Base-by-base conservation (phyloP, 768 basidiomycete species). In the Tephrocybe sp. region DNA sequence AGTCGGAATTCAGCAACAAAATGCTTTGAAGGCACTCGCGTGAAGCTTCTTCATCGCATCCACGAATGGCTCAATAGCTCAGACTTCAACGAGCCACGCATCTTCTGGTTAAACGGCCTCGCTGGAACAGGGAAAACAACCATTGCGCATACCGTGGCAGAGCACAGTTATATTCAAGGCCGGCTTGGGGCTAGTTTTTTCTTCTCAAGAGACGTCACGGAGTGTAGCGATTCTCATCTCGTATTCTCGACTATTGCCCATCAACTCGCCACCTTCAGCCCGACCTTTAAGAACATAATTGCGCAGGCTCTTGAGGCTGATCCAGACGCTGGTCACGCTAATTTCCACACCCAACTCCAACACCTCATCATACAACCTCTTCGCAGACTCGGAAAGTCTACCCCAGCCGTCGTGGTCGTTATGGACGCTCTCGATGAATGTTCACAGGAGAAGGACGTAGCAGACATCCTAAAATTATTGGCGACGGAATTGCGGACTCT, bases 71-170 rank as follows among this genome's bases (percentile, higher is more conserved):
- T 49, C 22, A 28, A 18, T 22, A 49, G 28, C 45, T 16, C 26
- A 9, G 52, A 53, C 24, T 22, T 32, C 18, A 44, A 28, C 13
- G 40, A 43, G 18, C 47, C 52, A 11, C 51, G 46, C 8, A 44
- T 43, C 13, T 46, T 53, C 39, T 57, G 52, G 55, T 16, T 57
- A 5, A 31, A 44, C 34, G 55, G 55, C 11, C 48, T 52, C 8
- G 55, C 55, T 9, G 55, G 55, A 9, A 41, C 51, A 32, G 52
- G 51, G 11, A 57, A 57, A 21, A 49, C 55, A 8, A 47, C 47
- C 13, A 36, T 57, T 19, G 51, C 55, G 3, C 47, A 53, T 16
- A 57, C 55, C 5, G 44, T 57, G 1, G 55, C 55, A 9, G 51
- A 53, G 19, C 18, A 35, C 9, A 50, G 47, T 38, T 12, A 36